Evolutionary conservation across 139 green algal genomes (phyloP).

Genomic region (Auxenochlorella pyrenoidosa): DNA sequence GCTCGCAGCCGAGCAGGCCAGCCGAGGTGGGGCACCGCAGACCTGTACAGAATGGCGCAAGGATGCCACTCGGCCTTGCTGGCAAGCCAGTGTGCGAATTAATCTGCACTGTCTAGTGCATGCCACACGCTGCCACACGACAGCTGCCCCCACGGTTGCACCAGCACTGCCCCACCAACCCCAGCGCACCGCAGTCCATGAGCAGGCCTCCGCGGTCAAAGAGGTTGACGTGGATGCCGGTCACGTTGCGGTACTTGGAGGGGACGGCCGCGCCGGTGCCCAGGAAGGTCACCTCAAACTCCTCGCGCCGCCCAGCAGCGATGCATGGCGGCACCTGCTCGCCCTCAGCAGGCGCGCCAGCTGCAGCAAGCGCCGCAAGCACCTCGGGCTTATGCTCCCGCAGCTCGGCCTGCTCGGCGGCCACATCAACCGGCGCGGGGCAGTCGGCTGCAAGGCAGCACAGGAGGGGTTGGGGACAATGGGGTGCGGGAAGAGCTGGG

Average conservation of each 20-base stretch:
- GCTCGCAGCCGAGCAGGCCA: no score
- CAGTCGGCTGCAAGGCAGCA: conserved; percentile 19
- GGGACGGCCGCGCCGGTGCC: conserved; percentile 81
- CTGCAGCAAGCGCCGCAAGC: not conserved
- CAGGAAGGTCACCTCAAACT: conserved; percentile 67
- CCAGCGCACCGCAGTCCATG: conserved; percentile 82
- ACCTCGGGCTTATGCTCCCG: conserved; percentile 37
- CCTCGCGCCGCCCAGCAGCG: conserved; percentile 1
- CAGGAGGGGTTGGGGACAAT: not conserved
- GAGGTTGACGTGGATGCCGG: conserved; percentile 81
- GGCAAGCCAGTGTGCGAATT: no score
- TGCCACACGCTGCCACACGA: not conserved
- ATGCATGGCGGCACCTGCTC: conserved; percentile 25
- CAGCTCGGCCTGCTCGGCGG: conserved; percentile 29
- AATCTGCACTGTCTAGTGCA: no score
- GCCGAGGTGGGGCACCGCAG: no score
- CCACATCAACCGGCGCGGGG: conserved; percentile 25
- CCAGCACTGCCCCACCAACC: not conserved
- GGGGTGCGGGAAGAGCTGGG: not conserved
- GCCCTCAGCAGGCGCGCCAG: not conserved
- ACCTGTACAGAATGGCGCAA: not conserved
- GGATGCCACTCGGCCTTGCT: not conserved
- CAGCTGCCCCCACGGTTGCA: not conserved
- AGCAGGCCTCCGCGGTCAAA: conserved; percentile 80
- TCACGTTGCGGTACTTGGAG: conserved; percentile 97